Base-by-base conservation (phyloP, 768 basidiomycete species). In the Lactifluus echinatus region DNA sequence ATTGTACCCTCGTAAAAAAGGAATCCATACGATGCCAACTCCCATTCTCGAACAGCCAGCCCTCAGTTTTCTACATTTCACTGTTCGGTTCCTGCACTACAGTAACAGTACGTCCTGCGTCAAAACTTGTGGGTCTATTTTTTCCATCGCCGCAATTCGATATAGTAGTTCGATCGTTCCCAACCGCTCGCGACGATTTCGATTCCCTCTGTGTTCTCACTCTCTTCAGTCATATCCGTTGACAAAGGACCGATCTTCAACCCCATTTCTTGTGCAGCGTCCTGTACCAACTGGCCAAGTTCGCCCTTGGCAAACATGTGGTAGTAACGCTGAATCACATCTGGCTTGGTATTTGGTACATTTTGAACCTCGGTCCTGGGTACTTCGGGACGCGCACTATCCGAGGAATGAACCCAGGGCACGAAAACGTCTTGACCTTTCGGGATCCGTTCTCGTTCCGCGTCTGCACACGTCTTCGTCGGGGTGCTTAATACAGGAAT, bases 291-390 rank as follows among this genome's bases (percentile, higher is more conserved):
- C 12, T 69, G 69, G 17, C 66, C 60, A 47, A 99, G 78, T 70
- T 99, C 96, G 19, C 85, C 89, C 42, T 81, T 74, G 0, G 82
- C 78, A 67, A 97, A 99, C 80, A 99, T 89, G 69, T 99, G 96
- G 68, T 99, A 99, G 68, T 96, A 99, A 54, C 96, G 79, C 67
- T 93, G 84, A 72, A 82, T 89, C 3, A 87, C 75, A 60, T 79
- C 73, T 48, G 70, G 69, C 56, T 31, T 42, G 33, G 54, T 43
- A 50, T 33, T 43, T 46, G 34, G 43, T 54, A 23, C 48, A 44
- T 50, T 66, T 55, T 51, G 59, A 55, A 45, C 31, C 62, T 63
- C 56, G 55, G 19, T 26, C 29, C 46, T 26, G 11, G 23, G 57
- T 58, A 64, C 31, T 61, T 61, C 55, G 37, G 61, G 66, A 56